Evolutionary conservation across 257 asterid species (phyloP).

Genomic region (Osmanthus fragrans): DNA sequence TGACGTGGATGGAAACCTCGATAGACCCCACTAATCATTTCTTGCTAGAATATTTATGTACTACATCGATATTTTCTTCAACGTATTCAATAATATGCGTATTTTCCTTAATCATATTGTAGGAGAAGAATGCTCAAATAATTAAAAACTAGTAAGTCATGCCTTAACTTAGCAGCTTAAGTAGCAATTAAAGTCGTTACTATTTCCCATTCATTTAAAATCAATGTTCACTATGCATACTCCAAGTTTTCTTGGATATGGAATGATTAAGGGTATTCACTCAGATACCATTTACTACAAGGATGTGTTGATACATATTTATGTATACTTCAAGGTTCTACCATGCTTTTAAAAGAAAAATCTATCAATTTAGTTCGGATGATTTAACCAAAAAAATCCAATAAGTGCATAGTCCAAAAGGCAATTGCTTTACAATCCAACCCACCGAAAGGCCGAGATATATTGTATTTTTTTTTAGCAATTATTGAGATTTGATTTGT

Average conservation of each 20-base stretch:
- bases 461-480: not conserved
- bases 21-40: conserved; percentile 37
- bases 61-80: not conserved
- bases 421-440: not conserved
- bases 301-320: not conserved
- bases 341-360: not conserved
- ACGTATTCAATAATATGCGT: not conserved
- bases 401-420: not conserved
- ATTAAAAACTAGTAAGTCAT: not conserved
- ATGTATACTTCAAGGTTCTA: not conserved
- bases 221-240: not conserved
- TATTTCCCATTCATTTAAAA: too few species aligned
- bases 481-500: not conserved
- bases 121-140: not conserved
- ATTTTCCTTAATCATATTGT: not conserved
- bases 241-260: too few species aligned
- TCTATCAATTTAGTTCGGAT: not conserved
- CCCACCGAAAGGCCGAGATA: not conserved
- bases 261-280: too few species aligned
- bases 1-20: conserved; percentile 37
- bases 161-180: not conserved
- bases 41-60: conserved; percentile 15
- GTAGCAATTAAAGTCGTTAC: not conserved
- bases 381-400: not conserved
- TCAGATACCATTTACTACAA: not conserved